These are phyloP conservation scores for Mycosphaerella sp. DNA, from an alignment of 2,329 filamentous ascomycete species.

Conservation along the genomic window DNA sequence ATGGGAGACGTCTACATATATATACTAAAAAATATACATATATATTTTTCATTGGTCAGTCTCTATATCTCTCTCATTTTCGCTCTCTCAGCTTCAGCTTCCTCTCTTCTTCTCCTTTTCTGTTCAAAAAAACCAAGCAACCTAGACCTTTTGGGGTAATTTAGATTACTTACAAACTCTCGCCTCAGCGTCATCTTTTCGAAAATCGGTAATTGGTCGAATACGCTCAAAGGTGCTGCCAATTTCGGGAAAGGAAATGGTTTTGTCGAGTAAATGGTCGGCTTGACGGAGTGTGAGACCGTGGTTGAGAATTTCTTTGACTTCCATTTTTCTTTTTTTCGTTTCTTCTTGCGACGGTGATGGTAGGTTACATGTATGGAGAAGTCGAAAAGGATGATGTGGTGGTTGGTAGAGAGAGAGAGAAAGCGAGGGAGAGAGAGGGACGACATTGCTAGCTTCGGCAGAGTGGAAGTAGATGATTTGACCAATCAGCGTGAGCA, in stretches of 20 bases:
- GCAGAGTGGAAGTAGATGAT: background rate
- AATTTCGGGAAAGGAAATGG: conserved; percentile 14
- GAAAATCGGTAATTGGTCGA: conserved; percentile 29
- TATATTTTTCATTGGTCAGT: no score
- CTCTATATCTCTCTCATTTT: no score
- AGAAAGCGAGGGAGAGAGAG: no score
- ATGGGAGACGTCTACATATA: conserved; percentile 17
- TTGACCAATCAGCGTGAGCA: background rate
- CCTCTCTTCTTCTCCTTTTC: no score
- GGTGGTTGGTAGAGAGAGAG: background rate
- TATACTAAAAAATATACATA: conserved; percentile 18
- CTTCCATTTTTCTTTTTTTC: background rate
- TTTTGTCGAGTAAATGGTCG: conserved; percentile 17
- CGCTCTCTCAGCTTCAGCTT: no score
- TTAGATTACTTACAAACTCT: conserved; percentile 7
- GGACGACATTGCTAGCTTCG: background rate
- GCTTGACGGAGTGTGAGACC: conserved; percentile 19
- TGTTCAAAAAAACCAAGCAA: no score
- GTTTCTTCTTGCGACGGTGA: no score
- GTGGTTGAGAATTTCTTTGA: background rate
- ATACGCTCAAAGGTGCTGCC: conserved; percentile 19
- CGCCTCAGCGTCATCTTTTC: conserved; percentile 29
- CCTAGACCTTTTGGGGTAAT: no score
- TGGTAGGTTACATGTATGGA: background rate
- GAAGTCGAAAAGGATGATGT: background rate